Percentiles rank a stretch among this genome's conserved stretches.
Conservation (phyloP, 169 alveolate genomes). For the Babesia sp. region DNA sequence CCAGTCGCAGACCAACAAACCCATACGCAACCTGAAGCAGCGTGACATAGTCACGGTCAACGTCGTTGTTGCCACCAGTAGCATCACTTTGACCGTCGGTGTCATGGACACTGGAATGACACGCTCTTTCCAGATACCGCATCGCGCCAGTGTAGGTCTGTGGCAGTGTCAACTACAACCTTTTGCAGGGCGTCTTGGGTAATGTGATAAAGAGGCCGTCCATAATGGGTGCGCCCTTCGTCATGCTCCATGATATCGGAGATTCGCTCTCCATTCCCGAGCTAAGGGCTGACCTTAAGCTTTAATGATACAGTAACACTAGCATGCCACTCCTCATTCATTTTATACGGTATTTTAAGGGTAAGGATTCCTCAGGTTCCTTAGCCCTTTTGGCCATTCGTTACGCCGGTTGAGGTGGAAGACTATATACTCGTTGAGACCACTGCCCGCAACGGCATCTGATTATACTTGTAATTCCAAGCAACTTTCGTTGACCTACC, state of each 20-base stretch:
- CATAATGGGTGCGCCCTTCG: slow-evolving; percentile 53
- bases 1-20: slow-evolving; percentile 20
- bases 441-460: background rate
- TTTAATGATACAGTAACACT: background rate
- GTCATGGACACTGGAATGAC: slow-evolving; percentile 13
- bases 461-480: background rate
- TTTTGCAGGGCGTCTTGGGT: slow-evolving; percentile 1
- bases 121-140: slow-evolving; percentile 19
- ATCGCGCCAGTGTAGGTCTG: slow-evolving; percentile 10
- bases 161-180: background rate
- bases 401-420: slow-evolving; percentile 39
- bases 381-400: slow-evolving; percentile 48
- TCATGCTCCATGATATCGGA: slow-evolving; percentile 46
- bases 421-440: slow-evolving; percentile 51
- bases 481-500: background rate
- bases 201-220: slow-evolving; percentile 35
- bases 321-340: too few relatives aligned
- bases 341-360: background rate
- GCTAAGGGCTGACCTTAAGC: slow-evolving; percentile 21
- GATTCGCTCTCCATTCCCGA: slow-evolving; percentile 63
- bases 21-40: slow-evolving; percentile 18
- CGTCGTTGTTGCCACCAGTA: slow-evolving; percentile 21
- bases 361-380: slow-evolving; percentile 12
- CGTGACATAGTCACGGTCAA: slow-evolving; percentile 35
- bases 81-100: slow-evolving; percentile 27